These are phyloP conservation scores for Akanthomyces muscarius DNA, from an alignment of 2,329 filamentous ascomycete genomes.

Conservation along the genomic window DNA sequence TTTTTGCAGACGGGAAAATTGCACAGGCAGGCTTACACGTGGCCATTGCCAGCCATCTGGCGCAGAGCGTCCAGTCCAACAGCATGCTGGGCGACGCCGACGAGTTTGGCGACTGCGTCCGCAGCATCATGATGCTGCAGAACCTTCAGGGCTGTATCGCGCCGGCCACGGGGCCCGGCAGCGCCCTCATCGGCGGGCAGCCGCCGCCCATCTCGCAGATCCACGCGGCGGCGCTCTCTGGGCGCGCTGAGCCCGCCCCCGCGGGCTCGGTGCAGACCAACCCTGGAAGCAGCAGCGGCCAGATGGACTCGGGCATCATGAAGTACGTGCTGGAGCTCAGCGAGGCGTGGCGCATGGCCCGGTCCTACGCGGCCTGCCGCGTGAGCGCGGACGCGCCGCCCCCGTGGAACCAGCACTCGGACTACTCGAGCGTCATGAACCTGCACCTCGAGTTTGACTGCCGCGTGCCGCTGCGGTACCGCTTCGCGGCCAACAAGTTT, in stretches of 20 bases:
- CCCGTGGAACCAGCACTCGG: slow-evolving; percentile 45
- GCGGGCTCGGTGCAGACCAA: background rate
- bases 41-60: slow-evolving; percentile 24
- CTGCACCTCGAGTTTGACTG: slow-evolving; percentile 50
- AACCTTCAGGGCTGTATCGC: slow-evolving; percentile 36
- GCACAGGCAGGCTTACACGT: slow-evolving; percentile 24
- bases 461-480: slow-evolving; percentile 45
- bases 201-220: slow-evolving; percentile 17
- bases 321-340: slow-evolving; percentile 41
- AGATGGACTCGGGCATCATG: slow-evolving; percentile 37
- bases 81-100: slow-evolving; percentile 21
- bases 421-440: slow-evolving; percentile 48
- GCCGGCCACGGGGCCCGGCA: slow-evolving; percentile 8
- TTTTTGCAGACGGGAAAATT: slow-evolving; percentile 23
- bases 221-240: slow-evolving; percentile 13
- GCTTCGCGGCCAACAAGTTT: slow-evolving; percentile 47
- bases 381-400: slow-evolving; percentile 39
- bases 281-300: background rate
- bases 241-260: background rate
- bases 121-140: slow-evolving; percentile 40
- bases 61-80: slow-evolving; percentile 21
- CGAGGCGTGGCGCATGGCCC: slow-evolving; percentile 45
- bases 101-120: slow-evolving; percentile 32
- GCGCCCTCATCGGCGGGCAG: slow-evolving; percentile 12
- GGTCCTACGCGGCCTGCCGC: slow-evolving; percentile 42